Evolutionary conservation across 345 rosid genomes (phyloP).

Genomic region (Sapria himalayana): DNA sequence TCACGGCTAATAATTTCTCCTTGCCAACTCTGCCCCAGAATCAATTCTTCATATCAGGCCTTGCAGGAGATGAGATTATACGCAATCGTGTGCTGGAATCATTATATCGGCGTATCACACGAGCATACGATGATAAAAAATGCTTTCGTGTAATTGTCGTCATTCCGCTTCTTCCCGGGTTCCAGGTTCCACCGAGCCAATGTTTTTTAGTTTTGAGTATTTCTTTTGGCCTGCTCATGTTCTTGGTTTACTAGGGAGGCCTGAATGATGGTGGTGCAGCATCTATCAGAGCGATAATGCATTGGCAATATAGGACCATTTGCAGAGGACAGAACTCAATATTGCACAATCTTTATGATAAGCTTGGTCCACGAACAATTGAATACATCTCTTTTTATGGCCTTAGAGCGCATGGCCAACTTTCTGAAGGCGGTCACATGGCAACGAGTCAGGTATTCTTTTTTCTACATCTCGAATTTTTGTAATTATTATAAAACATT

Average conservation of each 20-base stretch:
- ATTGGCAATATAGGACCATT: slow-evolving; percentile 97
- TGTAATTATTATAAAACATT: no score
- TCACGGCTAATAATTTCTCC: slow-evolving; percentile 18
- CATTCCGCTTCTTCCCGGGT: slow-evolving; percentile 93
- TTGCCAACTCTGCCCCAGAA: slow-evolving; percentile 48
- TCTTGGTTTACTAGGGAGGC: slow-evolving; percentile 51
- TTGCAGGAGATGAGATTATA: slow-evolving; percentile 69
- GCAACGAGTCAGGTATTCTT: slow-evolving; percentile 77
- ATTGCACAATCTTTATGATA: slow-evolving; percentile 50
- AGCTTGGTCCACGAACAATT: slow-evolving; percentile 51
- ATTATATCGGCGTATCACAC: slow-evolving; percentile 56
- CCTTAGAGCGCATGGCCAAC: slow-evolving; percentile 69
- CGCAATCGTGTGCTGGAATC: slow-evolving; percentile 82
- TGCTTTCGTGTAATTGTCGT: slow-evolving; percentile 72
- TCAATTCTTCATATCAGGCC: slow-evolving; percentile 99
- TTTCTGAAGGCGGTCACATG: slow-evolving; percentile 66
- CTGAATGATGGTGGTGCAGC: slow-evolving; percentile 93
- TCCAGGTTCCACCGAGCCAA: slow-evolving; percentile 37
- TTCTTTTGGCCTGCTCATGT: not conserved
- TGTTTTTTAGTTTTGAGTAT: slow-evolving; percentile 5
- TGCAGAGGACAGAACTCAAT: slow-evolving; percentile 82
- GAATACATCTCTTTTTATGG: slow-evolving; percentile 91
- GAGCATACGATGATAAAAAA: slow-evolving; percentile 71
- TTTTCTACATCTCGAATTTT: no score
- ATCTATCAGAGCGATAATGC: slow-evolving; percentile 97